These are phyloP conservation scores for Chrysopogon serrulatus DNA, from an alignment of 176 grass and related monocot species.

Conservation along the genomic window DNA sequence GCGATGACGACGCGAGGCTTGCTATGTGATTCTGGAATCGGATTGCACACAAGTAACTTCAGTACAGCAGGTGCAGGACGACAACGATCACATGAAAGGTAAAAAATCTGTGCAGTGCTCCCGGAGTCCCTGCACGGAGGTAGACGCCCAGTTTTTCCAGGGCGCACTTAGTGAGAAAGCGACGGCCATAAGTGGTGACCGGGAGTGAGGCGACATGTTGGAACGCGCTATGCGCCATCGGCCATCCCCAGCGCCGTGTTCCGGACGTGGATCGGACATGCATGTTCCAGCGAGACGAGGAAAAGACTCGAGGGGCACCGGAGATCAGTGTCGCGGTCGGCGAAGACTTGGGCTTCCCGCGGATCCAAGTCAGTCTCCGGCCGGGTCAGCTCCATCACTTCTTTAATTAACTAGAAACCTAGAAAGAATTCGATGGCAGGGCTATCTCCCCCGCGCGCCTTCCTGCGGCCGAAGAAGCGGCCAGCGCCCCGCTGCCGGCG, in stretches of 20 bases:
- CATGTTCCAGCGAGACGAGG: constrained; percentile 18
- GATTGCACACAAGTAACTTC: not conserved
- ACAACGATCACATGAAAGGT: not conserved
- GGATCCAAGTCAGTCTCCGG: constrained; percentile 10
- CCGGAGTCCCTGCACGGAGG: not conserved
- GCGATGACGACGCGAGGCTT: not conserved
- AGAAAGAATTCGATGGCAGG: not conserved
- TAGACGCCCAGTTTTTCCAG: not conserved
- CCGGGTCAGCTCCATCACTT: not conserved
- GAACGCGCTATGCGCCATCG: not conserved
- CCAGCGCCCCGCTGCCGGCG: not conserved
- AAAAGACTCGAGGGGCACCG: not conserved
- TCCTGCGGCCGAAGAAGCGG: not conserved
- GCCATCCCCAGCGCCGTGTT: not conserved
- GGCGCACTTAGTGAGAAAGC: not conserved
- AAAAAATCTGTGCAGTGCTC: not conserved
- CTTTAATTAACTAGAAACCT: not conserved
- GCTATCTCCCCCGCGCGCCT: not conserved
- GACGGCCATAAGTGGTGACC: constrained; percentile 5
- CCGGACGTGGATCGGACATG: not conserved
- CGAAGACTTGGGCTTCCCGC: not conserved
- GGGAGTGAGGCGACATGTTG: not conserved
- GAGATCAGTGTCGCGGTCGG: not conserved
- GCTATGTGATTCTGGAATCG: not conserved
- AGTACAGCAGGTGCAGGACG: not conserved